Evolutionary conservation across 2,329 filamentous ascomycete species (phyloP).

Genomic region (Diplodia seriata): DNA sequence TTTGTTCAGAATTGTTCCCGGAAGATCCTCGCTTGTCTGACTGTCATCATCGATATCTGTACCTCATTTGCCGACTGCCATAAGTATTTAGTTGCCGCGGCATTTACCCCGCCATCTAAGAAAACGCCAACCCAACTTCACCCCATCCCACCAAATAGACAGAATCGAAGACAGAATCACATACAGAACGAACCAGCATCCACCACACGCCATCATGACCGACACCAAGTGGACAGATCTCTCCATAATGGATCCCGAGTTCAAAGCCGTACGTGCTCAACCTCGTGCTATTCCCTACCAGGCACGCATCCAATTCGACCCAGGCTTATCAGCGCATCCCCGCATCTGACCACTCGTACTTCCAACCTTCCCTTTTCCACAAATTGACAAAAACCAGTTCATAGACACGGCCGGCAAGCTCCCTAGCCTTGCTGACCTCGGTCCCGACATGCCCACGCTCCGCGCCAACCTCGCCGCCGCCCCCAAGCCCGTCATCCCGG

Average conservation of each 20-base stretch:
- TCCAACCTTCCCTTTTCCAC: too few species aligned
- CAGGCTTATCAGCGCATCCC: too few species aligned
- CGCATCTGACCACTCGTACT: too few species aligned
- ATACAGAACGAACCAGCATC: not conserved
- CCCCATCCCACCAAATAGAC: not conserved
- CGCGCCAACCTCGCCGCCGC: not conserved
- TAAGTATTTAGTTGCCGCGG: not conserved
- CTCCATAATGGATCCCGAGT: not conserved
- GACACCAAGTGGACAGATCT: slow-evolving; percentile 18
- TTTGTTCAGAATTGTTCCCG: not conserved
- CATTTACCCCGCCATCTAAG: not conserved
- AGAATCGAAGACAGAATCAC: not conserved
- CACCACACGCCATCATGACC: slow-evolving; percentile 1
- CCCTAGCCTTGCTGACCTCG: not conserved
- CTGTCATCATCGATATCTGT: not conserved
- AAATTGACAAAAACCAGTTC: not conserved
- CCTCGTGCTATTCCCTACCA: not conserved
- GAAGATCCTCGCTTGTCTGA: not conserved
- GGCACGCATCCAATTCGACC: too few species aligned
- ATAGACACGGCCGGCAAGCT: not conserved
- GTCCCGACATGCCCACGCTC: not conserved
- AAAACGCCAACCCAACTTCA: not conserved
- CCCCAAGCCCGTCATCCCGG: not conserved
- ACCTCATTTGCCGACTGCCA: not conserved
- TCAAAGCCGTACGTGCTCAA: slow-evolving; percentile 11